phyloP scores from a whole-genome alignment of 2,329 filamentous ascomycete genomes.

The Plenodomus lindquistii region DNA sequence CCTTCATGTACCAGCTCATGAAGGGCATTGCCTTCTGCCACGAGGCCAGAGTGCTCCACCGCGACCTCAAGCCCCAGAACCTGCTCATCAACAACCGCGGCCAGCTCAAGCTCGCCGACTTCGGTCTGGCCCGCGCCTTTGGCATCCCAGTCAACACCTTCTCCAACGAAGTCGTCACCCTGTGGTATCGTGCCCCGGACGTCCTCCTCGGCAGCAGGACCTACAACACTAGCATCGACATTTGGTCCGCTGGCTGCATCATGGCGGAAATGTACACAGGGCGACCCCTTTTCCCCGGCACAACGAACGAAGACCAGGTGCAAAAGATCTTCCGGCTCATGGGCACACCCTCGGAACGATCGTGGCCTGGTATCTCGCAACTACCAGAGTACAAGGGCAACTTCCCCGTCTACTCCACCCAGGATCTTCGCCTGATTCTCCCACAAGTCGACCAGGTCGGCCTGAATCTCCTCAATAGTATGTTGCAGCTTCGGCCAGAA shows the following conservation, averaged over 20 bases:
- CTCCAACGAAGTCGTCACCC: slow-evolving; percentile 94
- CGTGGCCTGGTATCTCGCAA: slow-evolving; percentile 92
- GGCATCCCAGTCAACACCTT: slow-evolving; percentile 98
- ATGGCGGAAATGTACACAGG: slow-evolving; percentile 99
- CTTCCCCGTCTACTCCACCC: slow-evolving; percentile 92
- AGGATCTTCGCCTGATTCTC: slow-evolving; percentile 83
- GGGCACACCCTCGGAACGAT: slow-evolving; percentile 94
- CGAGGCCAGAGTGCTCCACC: slow-evolving; percentile 92
- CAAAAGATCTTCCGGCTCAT: slow-evolving; percentile 97
- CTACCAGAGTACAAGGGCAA: slow-evolving; percentile 98
- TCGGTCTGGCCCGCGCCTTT: slow-evolving; percentile 90
- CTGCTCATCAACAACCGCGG: slow-evolving; percentile 92
- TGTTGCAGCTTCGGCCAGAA: slow-evolving; percentile 92
- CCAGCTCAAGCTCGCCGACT: slow-evolving; percentile 89
- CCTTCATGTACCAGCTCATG: slow-evolving; percentile 97
- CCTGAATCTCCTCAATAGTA: slow-evolving; percentile 82
- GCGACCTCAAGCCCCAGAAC: slow-evolving; percentile 95
- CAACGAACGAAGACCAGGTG: slow-evolving; percentile 97
- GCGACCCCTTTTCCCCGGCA: slow-evolving; percentile 91
- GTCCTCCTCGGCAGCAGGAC: slow-evolving; percentile 91
- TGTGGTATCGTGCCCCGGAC: slow-evolving; percentile 97
- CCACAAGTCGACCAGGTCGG: slow-evolving; percentile 88
- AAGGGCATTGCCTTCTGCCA: slow-evolving; percentile 97
- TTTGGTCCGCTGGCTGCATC: slow-evolving; percentile 98
- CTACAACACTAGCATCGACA: slow-evolving; percentile 99